A percentile compares a stretch with the other conserved stretches of the same genome.
Conservation (phyloP, 139 green algal genomes). For the Bryopsis sp. region DNA sequence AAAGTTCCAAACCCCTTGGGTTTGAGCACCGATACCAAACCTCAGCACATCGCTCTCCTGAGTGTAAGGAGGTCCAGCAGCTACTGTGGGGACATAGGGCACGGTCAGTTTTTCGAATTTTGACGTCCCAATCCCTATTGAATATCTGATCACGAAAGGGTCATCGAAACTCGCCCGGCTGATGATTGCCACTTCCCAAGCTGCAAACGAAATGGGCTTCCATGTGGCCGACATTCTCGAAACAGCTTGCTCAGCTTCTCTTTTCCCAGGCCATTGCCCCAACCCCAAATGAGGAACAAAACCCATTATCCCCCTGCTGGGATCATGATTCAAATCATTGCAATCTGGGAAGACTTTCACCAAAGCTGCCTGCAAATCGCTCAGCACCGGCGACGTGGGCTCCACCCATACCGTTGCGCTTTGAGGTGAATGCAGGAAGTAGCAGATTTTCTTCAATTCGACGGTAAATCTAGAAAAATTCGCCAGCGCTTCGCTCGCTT, state of each 20-base stretch:
- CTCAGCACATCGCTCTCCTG: neutral
- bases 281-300: slow-evolving; percentile 61
- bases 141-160: slow-evolving; percentile 41
- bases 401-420: slow-evolving; percentile 43
- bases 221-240: slow-evolving; percentile 14
- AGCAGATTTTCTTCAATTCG: slow-evolving; percentile 18
- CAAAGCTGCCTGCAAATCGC: slow-evolving; percentile 36
- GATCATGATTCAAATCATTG: slow-evolving; percentile 42
- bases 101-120: slow-evolving; percentile 17
- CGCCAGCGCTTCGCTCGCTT: slow-evolving; percentile 13
- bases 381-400: slow-evolving; percentile 18
- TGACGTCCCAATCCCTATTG: slow-evolving; percentile 27
- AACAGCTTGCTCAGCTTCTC: slow-evolving; percentile 23
- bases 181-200: slow-evolving; percentile 29
- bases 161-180: slow-evolving; percentile 2
- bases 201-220: slow-evolving; percentile 22
- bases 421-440: slow-evolving; percentile 33
- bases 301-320: slow-evolving; percentile 25
- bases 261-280: slow-evolving; percentile 39
- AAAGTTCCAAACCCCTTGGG: slow-evolving; percentile 44
- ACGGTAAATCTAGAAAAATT: slow-evolving; percentile 16
- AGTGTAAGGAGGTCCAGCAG: neutral
- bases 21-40: slow-evolving; percentile 13
- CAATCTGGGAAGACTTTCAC: slow-evolving; percentile 43
- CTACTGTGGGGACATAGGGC: slow-evolving; percentile 26